A percentile compares a stretch with the other conserved stretches of the same genome.
phyloP scores from a whole-genome alignment of 805 yeast genomes.

The Lipomyces yamanashiensis region DNA sequence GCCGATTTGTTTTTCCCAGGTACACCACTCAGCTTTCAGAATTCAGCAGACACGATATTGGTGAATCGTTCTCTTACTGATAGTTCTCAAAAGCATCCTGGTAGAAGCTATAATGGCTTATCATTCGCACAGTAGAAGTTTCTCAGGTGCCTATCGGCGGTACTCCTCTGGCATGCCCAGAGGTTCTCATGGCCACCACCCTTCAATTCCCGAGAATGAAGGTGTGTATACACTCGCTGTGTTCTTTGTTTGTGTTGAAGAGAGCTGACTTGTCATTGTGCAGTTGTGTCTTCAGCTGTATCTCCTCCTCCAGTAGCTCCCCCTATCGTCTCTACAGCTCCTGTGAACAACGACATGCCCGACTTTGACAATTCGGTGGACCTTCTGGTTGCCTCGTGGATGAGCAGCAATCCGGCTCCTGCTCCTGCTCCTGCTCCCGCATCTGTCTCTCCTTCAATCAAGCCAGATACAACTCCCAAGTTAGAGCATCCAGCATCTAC shows the following conservation, averaged over 20 bases:
- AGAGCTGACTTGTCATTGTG: not conserved
- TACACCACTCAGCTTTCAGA: not conserved
- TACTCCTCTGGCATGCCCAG: constrained; percentile 24
- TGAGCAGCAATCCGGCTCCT: constrained; percentile 13
- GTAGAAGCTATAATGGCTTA: constrained; percentile 12
- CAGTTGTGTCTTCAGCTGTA: not conserved
- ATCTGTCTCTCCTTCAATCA: not conserved
- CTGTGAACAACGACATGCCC: constrained; percentile 1
- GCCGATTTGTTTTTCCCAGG: not conserved
- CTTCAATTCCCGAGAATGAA: constrained; percentile 35
- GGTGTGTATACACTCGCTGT: constrained; percentile 4
- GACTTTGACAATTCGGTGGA: constrained; percentile 30
- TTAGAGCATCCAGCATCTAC: no score
- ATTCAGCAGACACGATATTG: not conserved
- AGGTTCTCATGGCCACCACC: constrained; percentile 26
- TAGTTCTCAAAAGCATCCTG: not conserved
- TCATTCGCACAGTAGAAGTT: constrained; percentile 22
- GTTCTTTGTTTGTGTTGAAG: not conserved
- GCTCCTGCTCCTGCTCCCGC: not conserved
- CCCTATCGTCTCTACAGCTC: constrained; percentile 1
- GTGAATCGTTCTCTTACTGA: no score
- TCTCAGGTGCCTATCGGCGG: constrained; percentile 28
- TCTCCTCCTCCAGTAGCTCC: not conserved
- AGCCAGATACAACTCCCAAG: not conserved
- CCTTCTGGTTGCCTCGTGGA: constrained; percentile 27